phyloP scores from a whole-genome alignment of 2,329 filamentous ascomycete genomes.

The Gaeumannomyces tritici region DNA sequence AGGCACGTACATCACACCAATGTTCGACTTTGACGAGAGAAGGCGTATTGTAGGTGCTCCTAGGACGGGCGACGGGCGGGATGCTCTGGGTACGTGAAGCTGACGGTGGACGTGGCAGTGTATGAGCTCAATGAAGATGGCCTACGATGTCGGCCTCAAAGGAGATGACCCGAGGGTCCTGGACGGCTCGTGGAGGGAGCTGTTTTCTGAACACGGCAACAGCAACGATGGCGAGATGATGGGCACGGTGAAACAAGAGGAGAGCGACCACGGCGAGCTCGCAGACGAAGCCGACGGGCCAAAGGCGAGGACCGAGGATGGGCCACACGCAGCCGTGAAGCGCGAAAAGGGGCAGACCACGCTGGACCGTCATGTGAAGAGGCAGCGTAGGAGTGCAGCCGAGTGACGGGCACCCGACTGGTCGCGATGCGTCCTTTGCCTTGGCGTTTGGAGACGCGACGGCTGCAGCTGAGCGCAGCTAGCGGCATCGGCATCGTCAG shows the following conservation, averaged over 20 bases:
- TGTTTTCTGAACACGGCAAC: neutral
- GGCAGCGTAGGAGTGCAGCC: constrained; percentile 5
- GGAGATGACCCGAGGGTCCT: constrained; percentile 1
- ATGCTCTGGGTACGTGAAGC: neutral
- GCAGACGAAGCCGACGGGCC: neutral
- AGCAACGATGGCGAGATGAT: neutral
- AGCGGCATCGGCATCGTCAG: neutral
- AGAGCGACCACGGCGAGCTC: constrained; percentile 2
- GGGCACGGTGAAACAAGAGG: neutral
- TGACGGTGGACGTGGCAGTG: neutral
- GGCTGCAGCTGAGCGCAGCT: neutral
- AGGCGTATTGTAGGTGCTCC: constrained; percentile 14
- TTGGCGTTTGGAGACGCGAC: neutral
- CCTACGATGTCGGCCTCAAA: constrained; percentile 1
- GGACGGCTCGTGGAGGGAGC: constrained; percentile 1
- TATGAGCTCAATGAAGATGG: constrained; percentile 1
- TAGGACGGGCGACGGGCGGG: neutral
- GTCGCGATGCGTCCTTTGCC: neutral
- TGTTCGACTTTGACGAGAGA: constrained; percentile 64
- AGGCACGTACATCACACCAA: constrained; percentile 58
- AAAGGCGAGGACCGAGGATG: neutral
- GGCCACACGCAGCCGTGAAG: neutral
- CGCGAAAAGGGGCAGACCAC: neutral
- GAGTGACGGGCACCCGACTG: too few relatives aligned
- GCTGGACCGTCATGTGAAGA: constrained; percentile 1